A percentile compares a stretch with the other conserved stretches of the same genome.
These are phyloP conservation scores for Solanum clarkiae DNA, from an alignment of 257 asterid genomes.

Conservation along the genomic window DNA sequence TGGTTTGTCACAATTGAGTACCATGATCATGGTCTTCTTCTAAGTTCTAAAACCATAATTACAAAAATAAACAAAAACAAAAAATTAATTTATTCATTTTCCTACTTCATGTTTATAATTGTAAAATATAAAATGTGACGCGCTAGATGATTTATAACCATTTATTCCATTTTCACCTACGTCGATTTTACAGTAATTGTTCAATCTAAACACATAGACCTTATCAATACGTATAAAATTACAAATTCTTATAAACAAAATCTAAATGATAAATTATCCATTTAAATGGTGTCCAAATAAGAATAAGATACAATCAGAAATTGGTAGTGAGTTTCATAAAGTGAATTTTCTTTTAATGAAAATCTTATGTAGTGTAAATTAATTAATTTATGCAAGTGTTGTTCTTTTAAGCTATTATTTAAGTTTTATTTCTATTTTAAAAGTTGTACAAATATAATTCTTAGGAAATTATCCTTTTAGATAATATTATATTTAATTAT, in stretches of 20 bases:
- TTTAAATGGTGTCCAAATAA: background rate
- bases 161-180: background rate
- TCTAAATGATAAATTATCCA: background rate
- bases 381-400: background rate
- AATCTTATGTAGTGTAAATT: background rate
- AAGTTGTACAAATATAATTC: background rate
- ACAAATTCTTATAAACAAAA: background rate
- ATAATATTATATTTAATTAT: background rate
- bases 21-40: background rate
- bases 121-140: background rate
- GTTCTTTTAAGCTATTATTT: background rate
- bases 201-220: background rate
- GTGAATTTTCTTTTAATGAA: background rate
- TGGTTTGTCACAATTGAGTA: background rate
- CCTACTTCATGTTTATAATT: background rate
- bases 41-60: background rate
- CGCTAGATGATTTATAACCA: background rate
- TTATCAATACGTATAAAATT: background rate
- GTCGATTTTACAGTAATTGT: background rate
- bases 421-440: background rate
- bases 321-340: background rate
- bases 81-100: background rate
- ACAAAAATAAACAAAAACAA: background rate
- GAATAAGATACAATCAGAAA: background rate
- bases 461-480: accelerated